Conservation (phyloP, 1,284 basidiomycete genomes). For the Tilletia indica region DNA sequence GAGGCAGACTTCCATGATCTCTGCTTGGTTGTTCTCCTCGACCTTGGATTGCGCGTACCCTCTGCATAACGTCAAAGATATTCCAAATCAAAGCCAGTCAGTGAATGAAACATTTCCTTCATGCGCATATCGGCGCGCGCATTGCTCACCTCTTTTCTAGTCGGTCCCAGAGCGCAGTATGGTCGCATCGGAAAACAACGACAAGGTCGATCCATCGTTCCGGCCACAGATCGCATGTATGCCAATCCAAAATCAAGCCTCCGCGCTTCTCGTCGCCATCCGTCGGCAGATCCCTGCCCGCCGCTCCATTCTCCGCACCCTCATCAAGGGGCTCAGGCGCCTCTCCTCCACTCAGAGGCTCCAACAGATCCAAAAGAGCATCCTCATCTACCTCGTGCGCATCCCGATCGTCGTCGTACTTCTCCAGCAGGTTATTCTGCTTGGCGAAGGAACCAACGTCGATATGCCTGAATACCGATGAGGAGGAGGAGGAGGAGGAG, state of each 20-base stretch:
- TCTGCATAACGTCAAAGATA: too few relatives aligned
- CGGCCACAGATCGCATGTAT: constrained; percentile 90
- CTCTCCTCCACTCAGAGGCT: constrained; percentile 39
- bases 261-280: constrained; percentile 42
- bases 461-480: constrained; percentile 63
- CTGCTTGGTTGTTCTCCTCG: constrained; percentile 95
- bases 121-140: too few relatives aligned
- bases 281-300: constrained; percentile 17
- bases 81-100: constrained; percentile 12
- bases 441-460: constrained; percentile 89
- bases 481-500: constrained; percentile 18
- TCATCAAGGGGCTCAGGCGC: constrained; percentile 44
- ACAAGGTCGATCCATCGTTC: constrained; percentile 98
- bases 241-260: constrained; percentile 93
- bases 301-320: constrained; percentile 18
- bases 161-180: constrained; percentile 83
- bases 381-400: constrained; percentile 93
- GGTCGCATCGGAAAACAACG: constrained; percentile 85
- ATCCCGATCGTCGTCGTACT: constrained; percentile 91
- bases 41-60: constrained; percentile 88
- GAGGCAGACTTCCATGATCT: constrained; percentile 91
- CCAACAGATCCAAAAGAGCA: constrained; percentile 44
- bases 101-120: constrained; percentile 17
- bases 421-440: constrained; percentile 73
- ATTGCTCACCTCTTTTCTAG: constrained; percentile 78